Evolutionary conservation across 1,284 basidiomycete species (phyloP).

Genomic region (Kwoniella shivajii): DNA sequence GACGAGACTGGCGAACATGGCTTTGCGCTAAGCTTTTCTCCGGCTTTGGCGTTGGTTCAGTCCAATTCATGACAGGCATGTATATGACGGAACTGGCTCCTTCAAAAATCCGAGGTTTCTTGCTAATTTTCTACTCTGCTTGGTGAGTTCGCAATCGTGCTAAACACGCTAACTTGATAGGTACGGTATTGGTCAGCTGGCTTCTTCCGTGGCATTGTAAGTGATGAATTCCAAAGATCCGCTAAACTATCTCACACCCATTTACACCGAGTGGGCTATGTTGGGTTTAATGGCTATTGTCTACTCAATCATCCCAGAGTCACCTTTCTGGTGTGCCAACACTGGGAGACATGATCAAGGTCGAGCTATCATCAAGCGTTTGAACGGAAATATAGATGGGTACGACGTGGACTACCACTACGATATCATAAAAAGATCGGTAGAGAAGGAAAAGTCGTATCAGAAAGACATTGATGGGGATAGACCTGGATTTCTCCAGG

Average conservation of each 20-base stretch:
- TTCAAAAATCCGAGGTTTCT: slow-evolving; percentile 30
- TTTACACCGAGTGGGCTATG: slow-evolving; percentile 42
- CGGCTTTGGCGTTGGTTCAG: slow-evolving; percentile 35
- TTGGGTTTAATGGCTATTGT: slow-evolving; percentile 29
- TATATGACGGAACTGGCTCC: slow-evolving; percentile 39
- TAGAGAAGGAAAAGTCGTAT: slow-evolving; percentile 26
- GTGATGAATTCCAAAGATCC: slow-evolving; percentile 24
- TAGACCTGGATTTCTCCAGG: slow-evolving; percentile 21
- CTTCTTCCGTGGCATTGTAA: slow-evolving; percentile 29
- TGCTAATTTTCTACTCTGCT: slow-evolving; percentile 31
- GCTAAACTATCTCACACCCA: slow-evolving; percentile 26
- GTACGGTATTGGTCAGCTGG: slow-evolving; percentile 32
- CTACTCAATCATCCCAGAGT: slow-evolving; percentile 33
- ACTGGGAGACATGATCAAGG: slow-evolving; percentile 28
- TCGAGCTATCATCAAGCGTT: slow-evolving; percentile 16
- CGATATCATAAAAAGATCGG: slow-evolving; percentile 24
- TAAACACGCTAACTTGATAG: neutral
- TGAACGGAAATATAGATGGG: slow-evolving; percentile 36
- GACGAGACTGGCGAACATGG: slow-evolving; percentile 31
- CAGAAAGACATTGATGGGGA: slow-evolving; percentile 16
- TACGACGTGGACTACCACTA: slow-evolving; percentile 41
- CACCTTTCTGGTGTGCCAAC: slow-evolving; percentile 35
- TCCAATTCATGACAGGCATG: slow-evolving; percentile 37
- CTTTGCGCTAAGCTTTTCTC: slow-evolving; percentile 34
- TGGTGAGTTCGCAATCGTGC: slow-evolving; percentile 14